Base-by-base conservation (phyloP, 345 rosid species). In the Geranium brycei region DNA sequence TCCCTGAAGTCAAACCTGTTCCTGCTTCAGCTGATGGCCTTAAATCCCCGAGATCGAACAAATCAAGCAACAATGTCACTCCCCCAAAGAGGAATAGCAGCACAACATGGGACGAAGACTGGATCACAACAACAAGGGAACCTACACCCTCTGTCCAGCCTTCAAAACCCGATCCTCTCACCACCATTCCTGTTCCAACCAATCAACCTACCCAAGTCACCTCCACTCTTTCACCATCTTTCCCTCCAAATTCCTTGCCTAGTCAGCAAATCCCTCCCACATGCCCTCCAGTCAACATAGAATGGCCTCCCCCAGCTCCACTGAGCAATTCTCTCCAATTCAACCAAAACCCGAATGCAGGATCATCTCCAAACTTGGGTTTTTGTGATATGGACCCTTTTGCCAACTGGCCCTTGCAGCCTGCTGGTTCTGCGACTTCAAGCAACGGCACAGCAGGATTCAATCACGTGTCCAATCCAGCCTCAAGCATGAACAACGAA, bases 331-430 rank as follows among this genome's bases (percentile, higher is more conserved):
- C 67, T 58, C 8, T 80, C 71, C 77, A 68, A 28, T 62, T 67
- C 28, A 69, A 65, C 81, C 81, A 72, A n/a, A 64, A 81, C 69
- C 19, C 60, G 61, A 73, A 71, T 65, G 69, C 72, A 1, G 83
- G 78, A 72, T 57, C 71, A 62, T 74, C 90, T 59, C 69, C 72
- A 11, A 66, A 79, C 60, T 72, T 80, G 15, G 69, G 72, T 71
- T 77, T 86, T 58, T 87, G 86, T 79, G 91, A 90, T 15, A 57
- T 82, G 62, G 99, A 93, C 69, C 99, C 97, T n/a, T 90, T 92
- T 59, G 91, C 89, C 31, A 69, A 85, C 55, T 91, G 98, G 98
- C 96, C 95, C 71, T 95, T 93, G 61, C 73, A 85, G 69, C 70
- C 82, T 51, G 70, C 47, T 67, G 64, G 62, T 56, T 71, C 77